Evolutionary conservation across 495 filamentous ascomycete genomes (phyloP).

Genomic region (Xylaria acuta): DNA sequence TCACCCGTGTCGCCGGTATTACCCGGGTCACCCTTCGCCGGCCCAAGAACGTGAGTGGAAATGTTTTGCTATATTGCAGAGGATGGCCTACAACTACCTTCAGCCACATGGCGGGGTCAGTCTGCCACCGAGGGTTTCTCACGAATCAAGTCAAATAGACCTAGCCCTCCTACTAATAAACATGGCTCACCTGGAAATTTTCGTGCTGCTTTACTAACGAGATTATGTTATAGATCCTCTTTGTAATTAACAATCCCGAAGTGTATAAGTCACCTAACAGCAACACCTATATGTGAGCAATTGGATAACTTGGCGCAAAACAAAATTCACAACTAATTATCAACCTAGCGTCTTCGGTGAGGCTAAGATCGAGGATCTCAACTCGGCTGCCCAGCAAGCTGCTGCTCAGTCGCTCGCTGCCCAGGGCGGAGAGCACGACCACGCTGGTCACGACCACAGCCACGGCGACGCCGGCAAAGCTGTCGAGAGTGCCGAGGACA

Average conservation of each 20-base stretch:
- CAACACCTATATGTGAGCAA: conserved; percentile 97
- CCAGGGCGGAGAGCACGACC: conserved; percentile 51
- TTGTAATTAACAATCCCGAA: conserved; percentile 99
- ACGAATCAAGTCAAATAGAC: conserved; percentile 3
- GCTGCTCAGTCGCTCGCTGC: conserved; percentile 69
- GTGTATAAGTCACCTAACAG: conserved; percentile 98
- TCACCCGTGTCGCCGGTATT: conserved; percentile 96
- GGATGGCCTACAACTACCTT: not conserved
- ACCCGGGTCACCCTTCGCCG: conserved; percentile 96
- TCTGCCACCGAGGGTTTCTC: not conserved
- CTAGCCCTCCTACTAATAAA: conserved; percentile 5
- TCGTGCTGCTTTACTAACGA: not conserved
- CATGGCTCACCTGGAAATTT: too few relatives aligned
- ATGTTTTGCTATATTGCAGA: not conserved
- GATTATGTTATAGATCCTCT: conserved; percentile 80
- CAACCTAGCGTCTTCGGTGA: conserved; percentile 91
- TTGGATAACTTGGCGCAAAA: not conserved
- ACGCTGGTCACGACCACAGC: conserved; percentile 69
- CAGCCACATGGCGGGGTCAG: not conserved
- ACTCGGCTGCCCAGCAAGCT: conserved; percentile 93
- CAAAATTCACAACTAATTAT: conserved; percentile 18
- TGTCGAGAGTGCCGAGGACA: conserved; percentile 68
- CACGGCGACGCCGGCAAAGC: conserved; percentile 76
- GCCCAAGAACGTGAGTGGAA: conserved; percentile 90
- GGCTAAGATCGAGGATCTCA: conserved; percentile 99